Evolutionary conservation across 306 rosid genomes (phyloP).

Genomic region (Acacia confusa): DNA sequence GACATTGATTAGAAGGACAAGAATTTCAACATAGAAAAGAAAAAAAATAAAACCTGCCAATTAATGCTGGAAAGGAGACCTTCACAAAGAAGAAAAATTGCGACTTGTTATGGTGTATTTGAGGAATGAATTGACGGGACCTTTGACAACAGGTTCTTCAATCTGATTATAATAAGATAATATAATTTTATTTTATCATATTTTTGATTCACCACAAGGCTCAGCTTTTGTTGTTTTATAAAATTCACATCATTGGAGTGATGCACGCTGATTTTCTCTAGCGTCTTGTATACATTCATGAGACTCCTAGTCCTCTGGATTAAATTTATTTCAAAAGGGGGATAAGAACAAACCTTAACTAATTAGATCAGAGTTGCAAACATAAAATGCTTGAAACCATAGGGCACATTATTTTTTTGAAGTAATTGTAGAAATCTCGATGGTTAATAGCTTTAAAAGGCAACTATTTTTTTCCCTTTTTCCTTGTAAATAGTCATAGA

Average conservation of each 20-base stretch:
- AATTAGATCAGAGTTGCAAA: no score
- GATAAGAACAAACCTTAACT: background rate
- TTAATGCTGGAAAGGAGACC: constrained; percentile 3
- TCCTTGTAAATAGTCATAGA: background rate
- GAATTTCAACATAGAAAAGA: background rate
- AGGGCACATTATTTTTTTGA: background rate
- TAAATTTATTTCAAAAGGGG: background rate
- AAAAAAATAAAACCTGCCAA: background rate
- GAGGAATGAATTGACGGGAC: background rate
- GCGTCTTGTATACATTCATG: background rate
- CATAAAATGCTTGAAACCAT: background rate
- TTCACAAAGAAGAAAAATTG: background rate
- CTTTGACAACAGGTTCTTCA: background rate
- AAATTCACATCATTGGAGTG: background rate
- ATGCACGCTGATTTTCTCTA: background rate
- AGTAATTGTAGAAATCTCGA: background rate
- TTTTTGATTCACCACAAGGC: background rate
- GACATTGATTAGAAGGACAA: constrained; percentile 11
- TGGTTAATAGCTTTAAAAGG: no score
- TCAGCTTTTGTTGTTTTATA: background rate
- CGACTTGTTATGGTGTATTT: background rate
- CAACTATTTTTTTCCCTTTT: no score
- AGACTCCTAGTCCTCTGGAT: background rate
- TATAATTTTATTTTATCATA: background rate
- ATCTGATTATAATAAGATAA: background rate